Evolutionary conservation across 73 alveolate species (phyloP).

Genomic region (Paramecium primaurelia): DNA sequence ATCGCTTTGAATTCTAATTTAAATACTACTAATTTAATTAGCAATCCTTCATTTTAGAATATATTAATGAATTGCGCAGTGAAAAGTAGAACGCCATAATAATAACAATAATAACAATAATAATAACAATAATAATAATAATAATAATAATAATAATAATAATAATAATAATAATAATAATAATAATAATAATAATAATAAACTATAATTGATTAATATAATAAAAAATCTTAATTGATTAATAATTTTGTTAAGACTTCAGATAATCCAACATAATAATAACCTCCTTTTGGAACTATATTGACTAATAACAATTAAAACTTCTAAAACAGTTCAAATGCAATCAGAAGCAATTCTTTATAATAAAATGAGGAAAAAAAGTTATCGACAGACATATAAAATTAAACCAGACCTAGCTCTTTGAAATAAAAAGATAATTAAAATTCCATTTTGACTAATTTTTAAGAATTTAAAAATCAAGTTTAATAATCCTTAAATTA

Average conservation of each 20-base stretch:
- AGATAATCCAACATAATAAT: neutral
- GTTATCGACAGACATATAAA: neutral
- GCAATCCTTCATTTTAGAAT: conserved; percentile 21
- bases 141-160: neutral
- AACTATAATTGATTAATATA: neutral
- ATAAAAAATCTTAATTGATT: neutral
- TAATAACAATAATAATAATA: neutral
- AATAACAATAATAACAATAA: neutral
- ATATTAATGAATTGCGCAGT: neutral
- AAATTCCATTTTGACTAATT: neutral
- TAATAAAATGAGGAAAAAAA: neutral
- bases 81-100: conserved; percentile 6
- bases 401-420: neutral
- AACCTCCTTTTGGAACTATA: neutral
- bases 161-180: neutral
- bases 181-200: neutral
- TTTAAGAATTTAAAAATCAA: conserved; percentile 34
- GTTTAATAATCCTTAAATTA: conserved; percentile 34
- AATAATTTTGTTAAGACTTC: neutral
- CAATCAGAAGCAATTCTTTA: conserved; percentile 32
- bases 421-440: neutral
- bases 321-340: neutral
- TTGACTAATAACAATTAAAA: neutral
- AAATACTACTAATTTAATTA: neutral
- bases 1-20: neutral